Evolutionary conservation across 495 filamentous ascomycete genomes (phyloP).

Genomic region (Aspergillus bridgeri): DNA sequence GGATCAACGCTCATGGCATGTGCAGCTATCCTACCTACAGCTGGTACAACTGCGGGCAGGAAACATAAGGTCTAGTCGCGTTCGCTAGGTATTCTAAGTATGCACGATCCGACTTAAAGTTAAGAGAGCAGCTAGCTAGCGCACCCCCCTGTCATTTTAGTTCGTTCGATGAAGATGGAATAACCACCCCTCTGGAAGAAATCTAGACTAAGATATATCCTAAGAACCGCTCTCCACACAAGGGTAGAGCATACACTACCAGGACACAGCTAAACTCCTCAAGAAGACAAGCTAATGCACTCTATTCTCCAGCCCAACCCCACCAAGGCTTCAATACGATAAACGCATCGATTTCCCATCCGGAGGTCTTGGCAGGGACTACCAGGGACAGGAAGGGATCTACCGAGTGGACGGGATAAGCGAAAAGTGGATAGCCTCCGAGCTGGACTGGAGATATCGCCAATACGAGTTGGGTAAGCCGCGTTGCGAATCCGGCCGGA

Average conservation of each 20-base stretch:
- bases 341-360: neutral
- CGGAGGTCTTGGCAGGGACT: neutral
- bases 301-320: no score
- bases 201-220: neutral
- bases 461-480: neutral
- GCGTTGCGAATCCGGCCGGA: neutral
- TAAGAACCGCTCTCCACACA: neutral
- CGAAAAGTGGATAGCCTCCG: neutral
- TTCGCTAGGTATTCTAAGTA: neutral
- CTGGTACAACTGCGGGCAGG: no score
- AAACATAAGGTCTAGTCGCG: no score
- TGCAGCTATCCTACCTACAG: neutral
- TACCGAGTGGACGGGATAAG: neutral
- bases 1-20: neutral
- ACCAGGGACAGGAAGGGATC: neutral
- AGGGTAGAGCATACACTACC: neutral
- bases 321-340: neutral
- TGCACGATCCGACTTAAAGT: neutral
- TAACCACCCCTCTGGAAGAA: neutral
- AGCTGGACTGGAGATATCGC: no score
- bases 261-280: neutral
- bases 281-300: neutral
- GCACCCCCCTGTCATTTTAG: neutral
- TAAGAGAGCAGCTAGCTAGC: neutral
- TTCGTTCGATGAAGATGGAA: neutral